Base-by-base conservation (phyloP, 2,329 filamentous ascomycete genomes). In the Cercospora citrullina region DNA sequence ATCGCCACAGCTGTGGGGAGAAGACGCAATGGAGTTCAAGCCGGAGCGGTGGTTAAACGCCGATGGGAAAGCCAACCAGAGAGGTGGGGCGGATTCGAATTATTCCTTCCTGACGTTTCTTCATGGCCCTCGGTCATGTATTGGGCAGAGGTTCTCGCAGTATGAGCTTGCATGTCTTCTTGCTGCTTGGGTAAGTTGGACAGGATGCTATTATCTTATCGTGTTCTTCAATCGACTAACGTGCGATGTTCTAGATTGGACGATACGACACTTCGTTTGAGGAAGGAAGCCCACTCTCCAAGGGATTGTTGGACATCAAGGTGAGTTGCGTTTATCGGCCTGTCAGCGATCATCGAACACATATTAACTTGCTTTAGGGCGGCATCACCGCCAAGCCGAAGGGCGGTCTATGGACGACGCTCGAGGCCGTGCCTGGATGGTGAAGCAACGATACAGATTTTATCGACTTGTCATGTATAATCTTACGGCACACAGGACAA, bases 131-230 rank as follows among this genome's bases (percentile, higher is more conserved):
- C 83, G 93, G 63, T 91, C 90, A 75, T 97, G 94, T 77, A 97
- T 97, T 73, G 94, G 93, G 0, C 86, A 89, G 78, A 84, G 84
- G 2, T 97, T 97, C 80, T 91, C 94, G 0, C 90, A 88, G 77
- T 88, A 90, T 0, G 94, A 97, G 82, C 91, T 97, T 79, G 92
- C 92, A 8, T 94, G 91, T 76, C 80, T 97, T 70, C 77, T 97
- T 58, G 93, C 93, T 23, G 85, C 87, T 8, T 88, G 91, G 84
- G 85, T 64, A 39, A 55, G 61, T 42, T 26, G 36, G 16, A 8
- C n/a, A 12, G 4, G 30, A 9, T 33, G 30, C 30, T 58, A 8
- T 31, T 5, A 30, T 18, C 28, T 7, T n/a, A 9, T 21, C 42
- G 5, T 51, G 31, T 23, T 26, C 28, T 14, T 58, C 6, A 21